Evolutionary conservation across 1,284 basidiomycete species (phyloP), one percentile per base, ranked within the genome.

Genomic region (Malassezia arunalokei): DNA sequence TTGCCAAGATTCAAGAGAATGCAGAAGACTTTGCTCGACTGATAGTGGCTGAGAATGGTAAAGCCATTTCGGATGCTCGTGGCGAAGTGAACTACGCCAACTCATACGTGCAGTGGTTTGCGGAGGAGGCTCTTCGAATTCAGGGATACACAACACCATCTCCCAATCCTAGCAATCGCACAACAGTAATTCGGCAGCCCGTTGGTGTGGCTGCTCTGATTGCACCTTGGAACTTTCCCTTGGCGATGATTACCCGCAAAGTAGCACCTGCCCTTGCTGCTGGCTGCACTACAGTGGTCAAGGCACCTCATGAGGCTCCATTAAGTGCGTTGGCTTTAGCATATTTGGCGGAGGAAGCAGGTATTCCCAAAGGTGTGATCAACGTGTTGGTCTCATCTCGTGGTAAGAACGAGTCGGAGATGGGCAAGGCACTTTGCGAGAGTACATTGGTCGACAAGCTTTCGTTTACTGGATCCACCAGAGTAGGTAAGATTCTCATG

Each of bases 241-340:
- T 66, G n/a, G 69, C 65, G 41, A 70, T 72, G 70, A 86, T 89
- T 43, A 86, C 86, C 0, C 83, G 88, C 17, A 92, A 92, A 74
- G 76, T 91, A 11, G 87, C 82, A 14, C 84, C 89, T 28, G 88
- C 88, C 12, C 81, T 98, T 14, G 76, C 90, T 8, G 90, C 90
- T 14, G 94, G 94, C 24, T 98, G 94, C 74, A 96, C 92, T 0
- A 80, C 83, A 1, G 91, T 99, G 49, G 83, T 96, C 75, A 98
- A 99, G 73, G 90, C 91, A 3, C 85, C 94, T 2, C 81, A 90
- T 1, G 92, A 99, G 76, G 91, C 94, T 0, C 94, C 94, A 0
- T 94, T 87, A 76, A 90, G 89, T 33, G 83, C 85, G 14, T 80
- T 98, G 17, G 94, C 92, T 4, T 77, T 94, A 14, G 83, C 81